phyloP scores from a whole-genome alignment of 2,329 filamentous ascomycete species.

The Corinectria fuckeliana region DNA sequence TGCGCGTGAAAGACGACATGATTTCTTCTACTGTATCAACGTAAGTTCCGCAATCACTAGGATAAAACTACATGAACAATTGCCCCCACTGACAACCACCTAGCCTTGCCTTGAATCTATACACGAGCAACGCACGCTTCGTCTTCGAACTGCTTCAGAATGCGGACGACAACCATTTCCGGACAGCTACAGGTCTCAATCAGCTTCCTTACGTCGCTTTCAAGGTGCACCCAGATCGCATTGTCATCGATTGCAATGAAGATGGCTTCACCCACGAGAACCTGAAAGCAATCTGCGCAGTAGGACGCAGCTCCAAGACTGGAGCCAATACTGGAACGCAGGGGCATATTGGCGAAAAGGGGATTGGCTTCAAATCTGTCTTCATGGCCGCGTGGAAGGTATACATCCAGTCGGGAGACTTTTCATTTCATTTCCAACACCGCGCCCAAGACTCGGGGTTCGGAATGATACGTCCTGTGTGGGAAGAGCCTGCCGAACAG shows the following conservation, averaged over 20 bases:
- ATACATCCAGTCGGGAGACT: background rate
- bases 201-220: conserved; percentile 6
- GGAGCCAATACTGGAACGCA: background rate
- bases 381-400: conserved; percentile 11
- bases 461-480: background rate
- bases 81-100: background rate
- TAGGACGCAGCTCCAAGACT: conserved; percentile 7
- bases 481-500: background rate
- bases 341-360: conserved; percentile 11
- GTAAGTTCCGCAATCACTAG: background rate
- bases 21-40: background rate
- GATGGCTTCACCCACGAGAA: conserved; percentile 9
- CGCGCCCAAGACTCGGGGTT: background rate
- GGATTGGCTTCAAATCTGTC: conserved; percentile 16
- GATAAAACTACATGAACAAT: background rate
- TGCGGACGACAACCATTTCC: conserved; percentile 12
- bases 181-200: background rate
- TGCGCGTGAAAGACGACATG: background rate
- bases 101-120: conserved; percentile 3
- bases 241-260: conserved; percentile 19
- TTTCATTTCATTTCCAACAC: background rate
- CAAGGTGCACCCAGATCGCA: background rate
- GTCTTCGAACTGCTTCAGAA: conserved; percentile 19
- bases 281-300: background rate
- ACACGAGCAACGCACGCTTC: conserved; percentile 6